Evolutionary conservation across 2,329 filamentous ascomycete species (phyloP), one percentile per base, ranked within the genome.

Genomic region (Proliferodiscus dingleyae): DNA sequence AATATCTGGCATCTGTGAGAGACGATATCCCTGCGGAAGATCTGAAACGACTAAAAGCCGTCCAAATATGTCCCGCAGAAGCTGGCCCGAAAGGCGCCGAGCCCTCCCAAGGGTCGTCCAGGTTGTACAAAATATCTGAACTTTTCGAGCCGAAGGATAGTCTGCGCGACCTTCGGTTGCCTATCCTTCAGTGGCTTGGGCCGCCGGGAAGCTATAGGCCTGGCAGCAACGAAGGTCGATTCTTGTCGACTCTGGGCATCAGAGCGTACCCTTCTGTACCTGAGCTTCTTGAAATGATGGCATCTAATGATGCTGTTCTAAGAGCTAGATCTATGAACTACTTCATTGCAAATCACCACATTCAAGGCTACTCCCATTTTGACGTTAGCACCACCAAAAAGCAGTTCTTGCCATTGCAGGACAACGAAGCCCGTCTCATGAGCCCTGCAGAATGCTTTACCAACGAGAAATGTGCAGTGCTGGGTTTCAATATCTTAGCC

Each of bases 1-100:
- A 89, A 58, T 98, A 98, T 58, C 77, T 98, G 34, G 81, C 91
- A 9, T 95, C 90, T 7, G 93, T 98, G 22, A 81, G 80, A 49
- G 80, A 87, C 42, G 93, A 98, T 56, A 96, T 98, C 49, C 93
- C 93, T 0, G 66, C 70, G 8, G 83, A 83, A 40, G 93, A 98
- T 63, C 77, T 96, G 44, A 81, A 80, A 53, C 87, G 85, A 59
- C 74, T 98, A 19, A 84, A 78, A 45, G 77, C 83, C 39, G 89
- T 89, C 0, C 81, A 80, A 9, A 88, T 97, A 34, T 91, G 90
- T 59, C 88, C 89, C 8, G 86, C 86, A 3, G 89, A 94, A 63
- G 72, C 72, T 38, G 78, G 78, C 0, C 72, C 77, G 0, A 58
- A 61, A 32, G 76, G 75, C 34, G 64, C 77, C 54, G 79, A 85